Base-by-base conservation (phyloP, 163 green algal genomes). In the Chlorella variabilis region DNA sequence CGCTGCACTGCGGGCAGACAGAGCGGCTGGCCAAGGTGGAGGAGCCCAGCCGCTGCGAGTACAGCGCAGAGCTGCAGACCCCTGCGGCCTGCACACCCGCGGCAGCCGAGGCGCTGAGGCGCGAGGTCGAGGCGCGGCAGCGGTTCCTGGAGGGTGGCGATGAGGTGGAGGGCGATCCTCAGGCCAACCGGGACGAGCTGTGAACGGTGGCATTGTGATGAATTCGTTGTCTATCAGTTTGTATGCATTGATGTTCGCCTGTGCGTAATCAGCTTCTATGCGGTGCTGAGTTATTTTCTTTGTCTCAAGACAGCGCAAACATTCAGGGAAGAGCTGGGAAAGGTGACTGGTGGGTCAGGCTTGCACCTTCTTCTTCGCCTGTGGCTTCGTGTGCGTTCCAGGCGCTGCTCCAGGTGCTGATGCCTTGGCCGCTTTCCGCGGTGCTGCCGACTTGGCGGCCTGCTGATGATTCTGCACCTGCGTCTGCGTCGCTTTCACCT, bases 41-140 rank as follows among this genome's bases (percentile, higher is more conserved):
- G n/a, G 95, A 98, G 89, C 94, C 95, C n/a, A 86, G 65, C 42
- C 87, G 89, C 0, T 98, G 95, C 84, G 88, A 91, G 70, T 98
- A 98, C 81, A 54, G 68, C 0, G 91, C 89, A 2, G 82, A 86
- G 71, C 75, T 97, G 31, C 56, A 61, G 25, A 97, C 91, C 0
- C 94, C 94, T 0, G 86, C 86, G 13, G 90, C 90, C 8, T 98
- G 95, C 91, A 89, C 71, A 1, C 33, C 78, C 3, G 83, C 79
- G 15, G 76, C 85, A n/a, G 71, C 90, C 49, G 38, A 75, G 42
- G 56, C 45, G 58, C 59, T 86, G 59, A 45, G 82, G 59, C 33
- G 61, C 2, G 45, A 90, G 78, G 34, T 93, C 70, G 33, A 29
- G 17, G 78, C 78, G 18, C 75, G 85, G 27, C 76, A 91, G 59